phyloP scores from a whole-genome alignment of 768 basidiomycete species.

The Leucosporidium scottii region DNA sequence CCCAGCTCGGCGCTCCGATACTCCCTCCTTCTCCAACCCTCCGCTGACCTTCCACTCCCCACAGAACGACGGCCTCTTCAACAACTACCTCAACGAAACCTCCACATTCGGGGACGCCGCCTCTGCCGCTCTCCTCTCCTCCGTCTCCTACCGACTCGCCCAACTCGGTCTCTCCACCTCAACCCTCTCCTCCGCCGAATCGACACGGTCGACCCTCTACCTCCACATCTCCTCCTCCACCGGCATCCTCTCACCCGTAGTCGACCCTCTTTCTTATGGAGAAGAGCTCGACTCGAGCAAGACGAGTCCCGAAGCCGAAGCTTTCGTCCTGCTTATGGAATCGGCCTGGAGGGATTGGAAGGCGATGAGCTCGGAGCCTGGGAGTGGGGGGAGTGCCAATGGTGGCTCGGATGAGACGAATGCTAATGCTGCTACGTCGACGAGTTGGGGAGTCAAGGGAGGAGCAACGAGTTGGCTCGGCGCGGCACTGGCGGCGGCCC shows the following conservation, averaged over 20 bases:
- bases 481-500: too few species aligned
- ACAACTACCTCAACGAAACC: slow-evolving; percentile 57
- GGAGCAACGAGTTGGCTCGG: too few species aligned
- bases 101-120: slow-evolving; percentile 64
- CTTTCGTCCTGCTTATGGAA: slow-evolving; percentile 68
- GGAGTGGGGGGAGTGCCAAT: too few species aligned
- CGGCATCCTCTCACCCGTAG: slow-evolving; percentile 21
- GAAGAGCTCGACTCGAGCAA: slow-evolving; percentile 50
- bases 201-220: slow-evolving; percentile 41
- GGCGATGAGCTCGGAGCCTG: not conserved
- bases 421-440: too few species aligned
- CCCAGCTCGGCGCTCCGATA: not conserved
- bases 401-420: too few species aligned
- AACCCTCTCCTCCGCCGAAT: slow-evolving; percentile 22
- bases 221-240: slow-evolving; percentile 4
- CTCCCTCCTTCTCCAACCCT: not conserved
- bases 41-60: not conserved
- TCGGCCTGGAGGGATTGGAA: slow-evolving; percentile 65
- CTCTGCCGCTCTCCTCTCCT: slow-evolving; percentile 63
- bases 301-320: slow-evolving; percentile 67
- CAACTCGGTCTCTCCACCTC: slow-evolving; percentile 39
- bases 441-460: too few species aligned
- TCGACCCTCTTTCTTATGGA: slow-evolving; percentile 18
- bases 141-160: slow-evolving; percentile 68
- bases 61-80: slow-evolving; percentile 44